Conservation (phyloP, 2,329 filamentous ascomycete species). For the Fusarium temperatum region DNA sequence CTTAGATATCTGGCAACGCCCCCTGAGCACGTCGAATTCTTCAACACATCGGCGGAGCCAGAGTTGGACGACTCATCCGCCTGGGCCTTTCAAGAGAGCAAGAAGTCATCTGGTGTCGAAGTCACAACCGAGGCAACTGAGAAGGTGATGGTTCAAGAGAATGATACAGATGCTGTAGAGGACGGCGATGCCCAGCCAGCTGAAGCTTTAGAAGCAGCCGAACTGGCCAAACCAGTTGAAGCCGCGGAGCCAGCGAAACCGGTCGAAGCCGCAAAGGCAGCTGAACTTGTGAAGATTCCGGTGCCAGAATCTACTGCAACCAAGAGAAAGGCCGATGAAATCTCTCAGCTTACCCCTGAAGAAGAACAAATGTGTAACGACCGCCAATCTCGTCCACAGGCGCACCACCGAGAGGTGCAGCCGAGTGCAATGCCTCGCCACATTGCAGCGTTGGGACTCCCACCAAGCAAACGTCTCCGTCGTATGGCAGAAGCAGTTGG, state of each 20-base stretch:
- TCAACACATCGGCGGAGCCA: neutral
- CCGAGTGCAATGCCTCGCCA: neutral
- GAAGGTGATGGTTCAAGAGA: neutral
- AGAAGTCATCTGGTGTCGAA: constrained; percentile 19
- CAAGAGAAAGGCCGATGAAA: constrained; percentile 41
- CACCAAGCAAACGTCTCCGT: constrained; percentile 46
- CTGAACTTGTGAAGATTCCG: neutral
- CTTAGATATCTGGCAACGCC: constrained; percentile 45
- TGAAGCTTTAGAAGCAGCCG: neutral
- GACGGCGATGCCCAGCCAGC: neutral
- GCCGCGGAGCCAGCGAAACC: neutral
- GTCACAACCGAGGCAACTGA: neutral
- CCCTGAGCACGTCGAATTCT: constrained; percentile 3
- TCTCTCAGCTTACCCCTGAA: constrained; percentile 34
- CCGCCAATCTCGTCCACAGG: neutral
- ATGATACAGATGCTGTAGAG: neutral
- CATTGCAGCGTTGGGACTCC: neutral
- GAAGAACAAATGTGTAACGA: constrained; percentile 3
- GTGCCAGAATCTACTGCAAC: neutral
- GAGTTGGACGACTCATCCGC: constrained; percentile 45
- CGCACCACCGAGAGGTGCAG: neutral
- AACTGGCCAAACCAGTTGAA: neutral
- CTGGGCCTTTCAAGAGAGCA: constrained; percentile 44
- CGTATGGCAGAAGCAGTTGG: constrained; percentile 49
- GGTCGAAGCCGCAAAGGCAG: neutral